phyloP scores from a whole-genome alignment of 2,329 filamentous ascomycete genomes.

The Xylariaceae sp. region DNA sequence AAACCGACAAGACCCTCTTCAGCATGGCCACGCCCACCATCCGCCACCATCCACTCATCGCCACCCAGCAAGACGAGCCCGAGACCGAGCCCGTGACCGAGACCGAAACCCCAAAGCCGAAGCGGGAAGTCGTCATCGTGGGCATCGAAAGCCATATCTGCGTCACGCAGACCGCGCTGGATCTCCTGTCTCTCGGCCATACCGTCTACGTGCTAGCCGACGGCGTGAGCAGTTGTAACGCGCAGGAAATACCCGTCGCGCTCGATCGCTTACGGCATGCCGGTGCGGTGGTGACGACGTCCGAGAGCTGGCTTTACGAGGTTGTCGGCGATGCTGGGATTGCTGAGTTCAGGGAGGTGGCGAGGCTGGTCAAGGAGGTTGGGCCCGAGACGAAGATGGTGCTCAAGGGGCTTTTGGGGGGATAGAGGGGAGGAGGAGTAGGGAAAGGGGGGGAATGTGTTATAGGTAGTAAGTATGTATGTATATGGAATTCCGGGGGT shows the following conservation, averaged over 20 bases:
- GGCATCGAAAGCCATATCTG: conserved; percentile 95
- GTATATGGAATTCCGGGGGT: too few species aligned
- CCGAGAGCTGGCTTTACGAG: conserved; percentile 88
- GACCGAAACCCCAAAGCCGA: conserved; percentile 8
- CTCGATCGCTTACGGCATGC: conserved; percentile 68
- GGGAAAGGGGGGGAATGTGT: not conserved
- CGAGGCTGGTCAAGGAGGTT: conserved; percentile 72
- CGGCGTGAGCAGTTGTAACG: conserved; percentile 82
- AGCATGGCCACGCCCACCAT: conserved; percentile 77
- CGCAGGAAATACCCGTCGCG: conserved; percentile 73
- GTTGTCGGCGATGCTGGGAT: conserved; percentile 74
- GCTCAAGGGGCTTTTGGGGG: conserved; percentile 58
- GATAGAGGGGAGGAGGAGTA: not conserved
- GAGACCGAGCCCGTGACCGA: too few species aligned
- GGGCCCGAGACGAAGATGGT: conserved; percentile 63
- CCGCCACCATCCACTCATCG: conserved; percentile 24
- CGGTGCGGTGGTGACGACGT: conserved; percentile 75
- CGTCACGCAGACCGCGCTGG: conserved; percentile 84
- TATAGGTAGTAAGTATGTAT: not conserved
- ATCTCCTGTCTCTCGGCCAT: conserved; percentile 65
- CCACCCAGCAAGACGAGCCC: not conserved
- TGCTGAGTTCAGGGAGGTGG: conserved; percentile 66
- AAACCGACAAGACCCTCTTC: conserved; percentile 84
- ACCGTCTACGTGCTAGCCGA: conserved; percentile 83
- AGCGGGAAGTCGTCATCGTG: conserved; percentile 65